phyloP scores from a whole-genome alignment of 768 basidiomycete species.

The Coprinopsis strossmayeri region DNA sequence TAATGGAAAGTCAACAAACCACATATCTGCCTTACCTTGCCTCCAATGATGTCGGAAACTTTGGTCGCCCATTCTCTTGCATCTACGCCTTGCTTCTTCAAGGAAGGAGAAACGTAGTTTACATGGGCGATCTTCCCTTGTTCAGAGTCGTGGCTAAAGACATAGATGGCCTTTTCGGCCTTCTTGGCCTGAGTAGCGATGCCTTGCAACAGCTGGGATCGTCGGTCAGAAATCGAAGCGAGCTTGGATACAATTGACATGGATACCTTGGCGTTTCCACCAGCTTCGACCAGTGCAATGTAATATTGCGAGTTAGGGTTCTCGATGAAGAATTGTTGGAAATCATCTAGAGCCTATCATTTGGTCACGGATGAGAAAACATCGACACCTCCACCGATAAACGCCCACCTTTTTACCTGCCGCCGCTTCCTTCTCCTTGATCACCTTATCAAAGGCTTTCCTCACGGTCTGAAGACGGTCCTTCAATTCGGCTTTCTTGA shows the following conservation, averaged over 20 bases:
- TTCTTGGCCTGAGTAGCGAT: constrained; percentile 76
- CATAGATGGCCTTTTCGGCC: constrained; percentile 77
- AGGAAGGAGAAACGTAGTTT: constrained; percentile 61
- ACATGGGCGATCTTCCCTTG: constrained; percentile 78
- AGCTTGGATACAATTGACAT: not conserved
- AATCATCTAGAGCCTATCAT: constrained; percentile 58
- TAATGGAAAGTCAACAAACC: not conserved
- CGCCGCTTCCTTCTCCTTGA: constrained; percentile 74
- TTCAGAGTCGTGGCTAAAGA: constrained; percentile 73
- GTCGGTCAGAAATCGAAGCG: not conserved
- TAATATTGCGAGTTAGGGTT: constrained; percentile 67
- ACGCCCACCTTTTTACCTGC: constrained; percentile 72
- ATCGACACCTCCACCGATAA: not conserved
- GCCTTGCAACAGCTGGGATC: constrained; percentile 59
- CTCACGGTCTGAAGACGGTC: constrained; percentile 66
- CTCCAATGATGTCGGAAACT: constrained; percentile 76
- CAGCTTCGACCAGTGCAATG: constrained; percentile 65
- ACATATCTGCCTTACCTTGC: constrained; percentile 57
- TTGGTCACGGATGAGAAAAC: not conserved
- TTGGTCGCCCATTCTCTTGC: constrained; percentile 84
- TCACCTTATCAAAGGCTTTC: constrained; percentile 79
- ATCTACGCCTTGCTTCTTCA: constrained; percentile 64
- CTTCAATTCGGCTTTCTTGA: constrained; percentile 74
- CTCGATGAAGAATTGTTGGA: constrained; percentile 71
- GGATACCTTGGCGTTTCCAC: constrained; percentile 79